Percentiles rank a stretch among this genome's conserved stretches.
Evolutionary conservation across 129 eudicot genomes (phyloP).

Genomic region (Flaveria linearis): DNA sequence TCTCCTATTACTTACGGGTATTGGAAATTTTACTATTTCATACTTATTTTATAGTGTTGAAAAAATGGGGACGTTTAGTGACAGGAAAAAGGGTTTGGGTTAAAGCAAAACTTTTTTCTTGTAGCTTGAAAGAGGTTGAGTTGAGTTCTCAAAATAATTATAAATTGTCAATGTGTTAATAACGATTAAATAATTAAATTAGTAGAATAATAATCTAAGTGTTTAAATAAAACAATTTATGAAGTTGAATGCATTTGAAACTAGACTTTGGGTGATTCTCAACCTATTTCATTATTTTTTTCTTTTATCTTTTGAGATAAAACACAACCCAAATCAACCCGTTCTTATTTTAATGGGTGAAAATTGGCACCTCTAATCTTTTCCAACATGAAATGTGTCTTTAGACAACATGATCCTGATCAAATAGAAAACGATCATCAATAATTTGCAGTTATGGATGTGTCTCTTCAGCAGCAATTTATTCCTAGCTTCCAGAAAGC

Average conservation of each 20-base stretch:
- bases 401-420: conserved; percentile 5
- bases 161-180: not conserved
- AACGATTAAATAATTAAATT: not conserved
- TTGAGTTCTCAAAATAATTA: not conserved
- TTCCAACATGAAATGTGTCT: not conserved
- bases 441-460: too few species aligned
- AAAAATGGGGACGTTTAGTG: not conserved
- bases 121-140: not conserved
- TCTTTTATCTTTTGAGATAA: not conserved
- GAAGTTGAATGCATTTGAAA: not conserved
- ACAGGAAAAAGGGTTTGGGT: not conserved
- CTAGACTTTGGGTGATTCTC: not conserved
- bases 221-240: too few species aligned
- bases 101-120: not conserved
- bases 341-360: not conserved
- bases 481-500: conserved; percentile 23
- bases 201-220: not conserved
- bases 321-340: not conserved
- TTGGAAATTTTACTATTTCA: too few species aligned
- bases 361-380: not conserved
- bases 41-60: not conserved
- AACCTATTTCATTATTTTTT: not conserved
- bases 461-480: too few species aligned
- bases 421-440: too few species aligned
- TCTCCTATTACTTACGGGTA: too few species aligned